A percentile compares a stretch with the other conserved stretches of the same genome.
Conservation (phyloP, 192 early-diverging fungal genomes). For the Hyaloraphidium curvatum region DNA sequence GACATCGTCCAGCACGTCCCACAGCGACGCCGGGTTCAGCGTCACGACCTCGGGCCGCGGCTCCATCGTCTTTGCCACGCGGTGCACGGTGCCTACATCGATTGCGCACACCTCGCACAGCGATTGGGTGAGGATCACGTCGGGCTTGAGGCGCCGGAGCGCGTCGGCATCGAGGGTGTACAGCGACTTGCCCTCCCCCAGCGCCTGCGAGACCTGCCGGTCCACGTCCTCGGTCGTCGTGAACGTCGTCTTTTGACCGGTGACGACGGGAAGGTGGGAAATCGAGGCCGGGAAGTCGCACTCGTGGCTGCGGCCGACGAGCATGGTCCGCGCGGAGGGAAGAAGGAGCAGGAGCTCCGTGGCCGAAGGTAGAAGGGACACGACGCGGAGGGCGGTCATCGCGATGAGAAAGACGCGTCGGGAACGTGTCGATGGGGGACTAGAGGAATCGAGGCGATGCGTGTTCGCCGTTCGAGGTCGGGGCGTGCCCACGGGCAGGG, state of each 20-base stretch:
- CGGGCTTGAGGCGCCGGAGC: slow-evolving; percentile 17
- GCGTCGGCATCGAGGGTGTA: slow-evolving; percentile 22
- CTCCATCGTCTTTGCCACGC: slow-evolving; percentile 21
- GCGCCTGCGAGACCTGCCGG: slow-evolving; percentile 18
- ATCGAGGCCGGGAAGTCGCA: slow-evolving; percentile 23
- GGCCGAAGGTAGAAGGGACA: slow-evolving; percentile 26
- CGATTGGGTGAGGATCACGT: slow-evolving; percentile 29
- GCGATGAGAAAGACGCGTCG: neutral
- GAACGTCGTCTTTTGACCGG: slow-evolving; percentile 26
- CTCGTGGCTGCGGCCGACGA: slow-evolving; percentile 24
- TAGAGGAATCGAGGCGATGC: no score
- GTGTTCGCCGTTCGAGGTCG: no score
- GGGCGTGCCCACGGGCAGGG: no score
- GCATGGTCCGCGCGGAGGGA: slow-evolving; percentile 7
- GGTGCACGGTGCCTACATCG: slow-evolving; percentile 27
- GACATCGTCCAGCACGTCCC: slow-evolving; percentile 25
- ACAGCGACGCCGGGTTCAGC: slow-evolving; percentile 25
- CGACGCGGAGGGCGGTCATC: slow-evolving; percentile 11
- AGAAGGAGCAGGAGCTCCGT: slow-evolving; percentile 20
- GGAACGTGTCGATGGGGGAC: neutral
- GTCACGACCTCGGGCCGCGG: slow-evolving; percentile 25
- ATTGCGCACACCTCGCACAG: slow-evolving; percentile 32
- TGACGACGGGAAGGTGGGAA: slow-evolving; percentile 20
- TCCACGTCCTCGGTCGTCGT: slow-evolving; percentile 26
- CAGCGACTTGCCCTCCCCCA: slow-evolving; percentile 19